Conservation (phyloP, 164 flowering plant genomes). For the Annona cherimola region DNA sequence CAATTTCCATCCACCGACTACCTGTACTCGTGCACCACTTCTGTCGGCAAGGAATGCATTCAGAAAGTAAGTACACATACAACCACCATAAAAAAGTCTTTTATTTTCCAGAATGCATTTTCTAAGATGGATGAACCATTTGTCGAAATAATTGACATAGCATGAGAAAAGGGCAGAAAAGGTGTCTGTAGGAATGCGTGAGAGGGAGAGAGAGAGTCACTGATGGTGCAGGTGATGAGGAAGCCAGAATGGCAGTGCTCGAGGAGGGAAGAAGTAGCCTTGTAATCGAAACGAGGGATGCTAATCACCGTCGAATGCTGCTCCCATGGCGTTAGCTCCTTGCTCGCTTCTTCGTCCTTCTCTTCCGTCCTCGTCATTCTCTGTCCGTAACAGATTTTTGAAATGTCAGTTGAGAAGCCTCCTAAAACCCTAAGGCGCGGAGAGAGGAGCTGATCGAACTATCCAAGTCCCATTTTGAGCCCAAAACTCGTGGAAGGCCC, state of each 20-base stretch:
- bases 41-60: no score
- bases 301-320: conserved; percentile 72
- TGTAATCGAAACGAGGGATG: conserved; percentile 90
- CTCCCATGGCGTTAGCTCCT: conserved; percentile 69
- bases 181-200: no score
- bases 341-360: conserved; percentile 15
- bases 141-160: no score
- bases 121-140: no score
- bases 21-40: no score
- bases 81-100: no score
- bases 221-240: conserved; percentile 83
- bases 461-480: no score
- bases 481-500: no score
- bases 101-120: no score
- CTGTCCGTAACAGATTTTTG: neutral
- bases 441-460: neutral
- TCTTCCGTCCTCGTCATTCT: conserved; percentile 7
- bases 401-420: neutral
- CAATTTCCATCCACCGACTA: no score
- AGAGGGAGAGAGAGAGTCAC: conserved; percentile 29
- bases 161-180: no score
- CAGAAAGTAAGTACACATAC: no score
- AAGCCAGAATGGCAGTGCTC: conserved; percentile 67
- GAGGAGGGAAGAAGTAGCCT: conserved; percentile 72
- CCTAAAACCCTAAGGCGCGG: neutral